Base-by-base conservation (phyloP, 2,329 filamentous ascomycete genomes). In the Tolypocladium amazonense region DNA sequence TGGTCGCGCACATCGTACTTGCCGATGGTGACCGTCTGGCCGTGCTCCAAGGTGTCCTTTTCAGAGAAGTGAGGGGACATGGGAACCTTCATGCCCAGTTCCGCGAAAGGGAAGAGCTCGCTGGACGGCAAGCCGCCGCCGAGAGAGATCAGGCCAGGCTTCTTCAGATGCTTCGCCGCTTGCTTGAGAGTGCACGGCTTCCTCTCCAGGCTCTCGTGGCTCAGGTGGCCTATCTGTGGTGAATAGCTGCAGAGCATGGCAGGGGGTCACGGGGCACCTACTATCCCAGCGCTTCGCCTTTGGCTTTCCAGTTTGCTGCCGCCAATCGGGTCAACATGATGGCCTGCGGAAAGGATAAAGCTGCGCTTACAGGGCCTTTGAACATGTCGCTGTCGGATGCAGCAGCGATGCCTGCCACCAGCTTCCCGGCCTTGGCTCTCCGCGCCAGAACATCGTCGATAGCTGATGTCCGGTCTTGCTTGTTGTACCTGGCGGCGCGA, bases 41-140 rank as follows among this genome's bases (percentile, higher is more conserved):
- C 89, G 0, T 79, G 79, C 20, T 80, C 72, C n/a, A 77, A 73
- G 1, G 86, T 87, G 58, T 87, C 87, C 37, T 81, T 75, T 66
- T 92, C 88, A 7, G 86, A 85, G 71, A 94, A 96, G 62, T 84
- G 75, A 7, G 88, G 86, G 20, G 85, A 76, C 1, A 76, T 75
- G 20, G 92, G 90, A 1, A 95, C 84, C 66, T 88, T 89, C 74
- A 96, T 75, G 63, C 81, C 82, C 56, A 97, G 74, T 64, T 88
- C 81, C 65, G 93, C 86, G 68, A 97, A 87, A n/a, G 94, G 94
- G 69, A 99, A 99, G 75, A 95, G 90, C 71, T 93, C 87, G 62
- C 89, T 84, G 18, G 90, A 92, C 4, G 94, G 94, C 25, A 99
- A 60, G 4, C 94, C 94, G 57, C 94, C 94, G 59, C 94, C 94